Evolutionary conservation across 805 yeast species (phyloP).

Genomic region (Groenewaldozyma salmanticensis): DNA sequence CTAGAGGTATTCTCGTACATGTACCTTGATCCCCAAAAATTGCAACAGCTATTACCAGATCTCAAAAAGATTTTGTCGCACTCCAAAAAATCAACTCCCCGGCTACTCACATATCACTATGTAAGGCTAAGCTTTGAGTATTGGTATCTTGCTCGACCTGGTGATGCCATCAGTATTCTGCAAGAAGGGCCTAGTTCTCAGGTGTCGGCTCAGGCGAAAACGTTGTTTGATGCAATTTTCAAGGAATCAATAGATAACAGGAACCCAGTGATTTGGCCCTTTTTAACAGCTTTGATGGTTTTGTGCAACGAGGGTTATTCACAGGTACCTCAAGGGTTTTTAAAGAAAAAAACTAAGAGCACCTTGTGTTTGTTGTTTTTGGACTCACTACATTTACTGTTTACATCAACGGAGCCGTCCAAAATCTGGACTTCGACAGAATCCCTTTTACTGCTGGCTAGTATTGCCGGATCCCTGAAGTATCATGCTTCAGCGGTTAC

Average conservation of each 20-base stretch:
- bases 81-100: slow-evolving; percentile 37
- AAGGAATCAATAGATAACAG: slow-evolving; percentile 9
- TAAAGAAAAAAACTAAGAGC: not conserved
- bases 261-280: slow-evolving; percentile 7
- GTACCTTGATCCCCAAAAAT: slow-evolving; percentile 31
- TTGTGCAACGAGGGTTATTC: slow-evolving; percentile 5
- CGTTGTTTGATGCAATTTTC: slow-evolving; percentile 11
- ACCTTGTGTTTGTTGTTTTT: not conserved
- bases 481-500: too few relatives aligned
- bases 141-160: slow-evolving; percentile 44
- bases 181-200: not conserved
- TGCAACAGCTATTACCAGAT: slow-evolving; percentile 33
- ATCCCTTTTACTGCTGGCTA: not conserved
- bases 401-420: not conserved
- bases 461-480: slow-evolving; percentile 1
- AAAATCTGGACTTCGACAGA: slow-evolving; percentile 3
- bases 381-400: not conserved
- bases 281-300: slow-evolving; percentile 9
- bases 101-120: slow-evolving; percentile 36
- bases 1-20: slow-evolving; percentile 39
- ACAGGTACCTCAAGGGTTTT: not conserved
- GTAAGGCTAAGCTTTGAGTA: slow-evolving; percentile 36
- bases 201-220: slow-evolving; percentile 9
- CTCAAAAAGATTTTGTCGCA: slow-evolving; percentile 29
- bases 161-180: slow-evolving; percentile 26